A percentile compares a stretch with the other conserved stretches of the same genome.
These are phyloP conservation scores for Garcia nutans DNA, from an alignment of 345 rosid species.

Conservation along the genomic window DNA sequence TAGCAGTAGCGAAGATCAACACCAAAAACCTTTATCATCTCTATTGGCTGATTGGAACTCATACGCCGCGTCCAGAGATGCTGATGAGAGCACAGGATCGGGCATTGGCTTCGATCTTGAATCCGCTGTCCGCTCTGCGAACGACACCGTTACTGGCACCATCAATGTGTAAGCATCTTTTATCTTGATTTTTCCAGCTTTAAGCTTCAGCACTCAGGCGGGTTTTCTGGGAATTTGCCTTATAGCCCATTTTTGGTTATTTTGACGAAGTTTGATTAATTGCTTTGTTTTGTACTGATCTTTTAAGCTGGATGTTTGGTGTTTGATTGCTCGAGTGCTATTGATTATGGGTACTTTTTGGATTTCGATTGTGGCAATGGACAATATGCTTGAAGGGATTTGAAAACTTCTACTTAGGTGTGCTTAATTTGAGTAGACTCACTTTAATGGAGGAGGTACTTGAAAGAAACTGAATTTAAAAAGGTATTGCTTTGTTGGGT, in stretches of 20 bases:
- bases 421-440: not conserved
- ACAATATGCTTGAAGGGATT: not conserved
- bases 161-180: slow-evolving; percentile 27
- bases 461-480: not conserved
- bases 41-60: slow-evolving; percentile 35
- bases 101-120: slow-evolving; percentile 27
- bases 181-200: not conserved
- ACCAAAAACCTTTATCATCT: slow-evolving; percentile 21
- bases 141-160: slow-evolving; percentile 32
- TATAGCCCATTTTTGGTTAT: not conserved
- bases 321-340: not conserved
- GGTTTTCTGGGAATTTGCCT: not conserved
- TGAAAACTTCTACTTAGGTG: not conserved
- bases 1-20: slow-evolving; percentile 14
- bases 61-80: slow-evolving; percentile 20
- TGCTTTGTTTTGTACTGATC: not conserved
- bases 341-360: not conserved
- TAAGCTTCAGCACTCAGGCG: not conserved
- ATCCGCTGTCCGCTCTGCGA: slow-evolving; percentile 33
- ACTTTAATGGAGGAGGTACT: not conserved
- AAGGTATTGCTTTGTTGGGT: not conserved
- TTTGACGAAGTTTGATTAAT: not conserved
- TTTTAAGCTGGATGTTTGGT: not conserved
- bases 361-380: not conserved
- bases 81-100: slow-evolving; percentile 1